Evolutionary conservation across 371 early-diverging fungal genomes (phyloP).

Genomic region (Dentiscutata heterogama): DNA sequence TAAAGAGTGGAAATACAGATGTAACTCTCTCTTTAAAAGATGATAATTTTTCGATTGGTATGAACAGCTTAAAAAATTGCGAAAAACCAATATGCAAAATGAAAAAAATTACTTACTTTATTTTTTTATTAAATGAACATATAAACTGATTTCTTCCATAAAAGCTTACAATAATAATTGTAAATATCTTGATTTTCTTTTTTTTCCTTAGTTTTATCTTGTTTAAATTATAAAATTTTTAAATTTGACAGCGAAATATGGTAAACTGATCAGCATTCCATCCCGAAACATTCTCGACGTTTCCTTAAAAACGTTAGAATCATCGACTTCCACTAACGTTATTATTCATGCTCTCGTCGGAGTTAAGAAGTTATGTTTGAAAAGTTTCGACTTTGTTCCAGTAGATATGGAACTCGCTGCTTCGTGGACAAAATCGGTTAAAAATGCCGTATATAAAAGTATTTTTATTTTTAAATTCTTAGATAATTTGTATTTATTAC

Average conservation of each 20-base stretch:
- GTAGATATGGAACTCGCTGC: neutral
- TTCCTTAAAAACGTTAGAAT: neutral
- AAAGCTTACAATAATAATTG: neutral
- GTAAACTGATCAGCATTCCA: neutral
- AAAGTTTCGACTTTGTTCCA: neutral
- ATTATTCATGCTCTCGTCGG: neutral
- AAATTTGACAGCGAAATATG: neutral
- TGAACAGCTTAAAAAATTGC: neutral
- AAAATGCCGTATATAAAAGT: constrained; percentile 27
- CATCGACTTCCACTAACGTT: neutral
- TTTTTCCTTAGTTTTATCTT: neutral
- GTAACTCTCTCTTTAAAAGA: neutral
- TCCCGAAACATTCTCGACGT: neutral
- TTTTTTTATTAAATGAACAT: too few relatives aligned
- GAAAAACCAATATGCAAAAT: too few relatives aligned
- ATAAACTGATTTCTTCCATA: too few relatives aligned
- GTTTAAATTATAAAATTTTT: neutral
- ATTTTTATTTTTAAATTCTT: neutral
- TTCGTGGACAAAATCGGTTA: constrained; percentile 19
- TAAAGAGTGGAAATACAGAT: neutral
- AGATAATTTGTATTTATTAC: neutral
- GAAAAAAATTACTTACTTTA: too few relatives aligned
- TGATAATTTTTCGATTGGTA: constrained; percentile 4
- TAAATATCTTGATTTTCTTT: neutral
- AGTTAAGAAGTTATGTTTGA: constrained; percentile 1